Conservation (phyloP, 768 basidiomycete genomes). For the Pleurotus salmoneostramineus region DNA sequence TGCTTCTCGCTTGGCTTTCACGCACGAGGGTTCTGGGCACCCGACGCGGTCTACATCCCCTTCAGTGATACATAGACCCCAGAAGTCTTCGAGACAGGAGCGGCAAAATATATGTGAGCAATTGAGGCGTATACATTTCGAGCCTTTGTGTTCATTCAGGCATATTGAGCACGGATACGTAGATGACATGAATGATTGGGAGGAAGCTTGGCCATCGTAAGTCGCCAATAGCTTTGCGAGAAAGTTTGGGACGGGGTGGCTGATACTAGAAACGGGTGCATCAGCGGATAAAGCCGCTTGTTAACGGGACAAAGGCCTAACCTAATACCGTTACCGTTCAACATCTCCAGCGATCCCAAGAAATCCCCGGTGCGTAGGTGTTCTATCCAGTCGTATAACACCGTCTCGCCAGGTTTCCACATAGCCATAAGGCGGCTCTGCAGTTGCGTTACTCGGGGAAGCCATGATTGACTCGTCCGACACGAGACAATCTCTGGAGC, state of each 20-base stretch:
- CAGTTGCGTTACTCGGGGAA: constrained; percentile 36
- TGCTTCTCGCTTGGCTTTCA: constrained; percentile 59
- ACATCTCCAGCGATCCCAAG: constrained; percentile 40
- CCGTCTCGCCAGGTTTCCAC: constrained; percentile 59
- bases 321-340: constrained; percentile 31
- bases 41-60: constrained; percentile 74
- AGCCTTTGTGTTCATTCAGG: constrained; percentile 68
- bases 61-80: constrained; percentile 77
- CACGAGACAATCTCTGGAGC: constrained; percentile 56
- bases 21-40: constrained; percentile 78
- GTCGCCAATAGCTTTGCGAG: constrained; percentile 44
- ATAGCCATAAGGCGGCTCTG: constrained; percentile 38
- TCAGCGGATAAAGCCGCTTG: constrained; percentile 2
- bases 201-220: constrained; percentile 43
- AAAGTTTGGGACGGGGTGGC: constrained; percentile 56
- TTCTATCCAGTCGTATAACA: constrained; percentile 72
- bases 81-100: constrained; percentile 76
- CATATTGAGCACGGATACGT: constrained; percentile 79
- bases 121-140: constrained; percentile 62
- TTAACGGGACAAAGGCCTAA: constrained; percentile 19
- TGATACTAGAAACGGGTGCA: constrained; percentile 25
- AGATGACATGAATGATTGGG: constrained; percentile 53
- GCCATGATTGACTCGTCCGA: constrained; percentile 57
- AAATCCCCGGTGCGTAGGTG: constrained; percentile 67
- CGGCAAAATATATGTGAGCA: constrained; percentile 85